Base-by-base conservation (phyloP, 2,329 filamentous ascomycete genomes). In the Calonectria montana region DNA sequence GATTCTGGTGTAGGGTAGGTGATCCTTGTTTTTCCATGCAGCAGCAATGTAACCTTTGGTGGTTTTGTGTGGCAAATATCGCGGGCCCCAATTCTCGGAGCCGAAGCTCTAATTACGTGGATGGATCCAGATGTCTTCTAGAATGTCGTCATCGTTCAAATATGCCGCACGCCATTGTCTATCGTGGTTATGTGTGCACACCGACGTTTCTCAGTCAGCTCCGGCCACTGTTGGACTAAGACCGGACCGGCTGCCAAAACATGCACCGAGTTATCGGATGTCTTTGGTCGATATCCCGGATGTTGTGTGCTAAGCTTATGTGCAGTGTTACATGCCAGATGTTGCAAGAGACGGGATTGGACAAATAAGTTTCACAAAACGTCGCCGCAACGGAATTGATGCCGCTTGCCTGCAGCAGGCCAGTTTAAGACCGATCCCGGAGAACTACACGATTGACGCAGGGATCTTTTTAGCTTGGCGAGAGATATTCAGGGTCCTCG, bases 401-500 rank as follows among this genome's bases (percentile, higher is more conserved):
- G 57, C 57, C 57, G 57, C 57, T 50, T 45, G 35, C 18, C 45
- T 45, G 53, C 53, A 45, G 25, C n/a, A 63, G 45, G 37, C 41
- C 41, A 35, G 18, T 43, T 53, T 62, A 43, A 65, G 35, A 45
- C 39, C 48, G 43, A 62, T 31, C 37, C 37, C 62, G 35, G 57
- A 70, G 50, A 69, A 62, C 62, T 53, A 55, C 62, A 55, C 68
- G 53, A 70, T 66, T 61, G 25, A 53, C 27, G 50, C 68, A 65
- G 45, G 61, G 61, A 66, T 61, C 16, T 27, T 13, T 43, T 61
- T 64, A 53, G 61, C 61, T 70, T 47, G 62, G 35, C 62, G 53
- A 61, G 41, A 43, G 39, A 70, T 62, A 65, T 43, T 61, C 43
- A 70, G 53, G 64, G 35, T 64, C 57, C 37, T 57, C 25, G 6